Evolutionary conservation across 371 early-diverging fungal species (phyloP).

Genomic region (Amoeboradix gromovi): DNA sequence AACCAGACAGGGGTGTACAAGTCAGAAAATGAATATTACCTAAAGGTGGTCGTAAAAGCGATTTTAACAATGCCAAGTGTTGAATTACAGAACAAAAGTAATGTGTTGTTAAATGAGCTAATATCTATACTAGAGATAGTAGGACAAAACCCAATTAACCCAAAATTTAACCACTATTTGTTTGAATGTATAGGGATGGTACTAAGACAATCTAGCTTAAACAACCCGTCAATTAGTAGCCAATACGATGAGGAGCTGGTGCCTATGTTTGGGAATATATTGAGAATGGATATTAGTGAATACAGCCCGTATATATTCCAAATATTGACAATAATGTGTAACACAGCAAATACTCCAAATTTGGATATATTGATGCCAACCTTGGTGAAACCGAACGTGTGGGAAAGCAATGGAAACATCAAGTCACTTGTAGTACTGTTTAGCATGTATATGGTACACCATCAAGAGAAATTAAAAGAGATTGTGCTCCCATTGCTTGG

Average conservation of each 20-base stretch:
- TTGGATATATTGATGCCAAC: conserved; percentile 40
- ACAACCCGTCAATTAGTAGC: conserved; percentile 24
- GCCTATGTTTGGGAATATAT: conserved; percentile 25
- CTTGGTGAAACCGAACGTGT: conserved; percentile 47
- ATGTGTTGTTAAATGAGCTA: conserved; percentile 34
- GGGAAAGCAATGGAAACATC: conserved; percentile 57
- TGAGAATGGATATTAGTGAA: conserved; percentile 33
- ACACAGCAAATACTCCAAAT: conserved; percentile 30
- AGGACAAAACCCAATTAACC: conserved; percentile 81
- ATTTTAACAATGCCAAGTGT: too few relatives aligned
- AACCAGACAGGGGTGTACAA: neutral
- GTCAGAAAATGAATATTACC: neutral
- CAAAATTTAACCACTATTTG: conserved; percentile 76
- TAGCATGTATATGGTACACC: conserved; percentile 45
- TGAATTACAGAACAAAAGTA: conserved; percentile 1
- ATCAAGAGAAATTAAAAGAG: conserved; percentile 23
- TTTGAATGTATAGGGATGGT: conserved; percentile 55
- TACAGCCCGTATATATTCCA: conserved; percentile 89
- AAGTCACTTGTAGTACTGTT: conserved; percentile 68
- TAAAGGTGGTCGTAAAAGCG: neutral
- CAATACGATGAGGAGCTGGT: conserved; percentile 45
- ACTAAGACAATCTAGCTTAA: conserved; percentile 9
- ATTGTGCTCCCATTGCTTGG: conserved; percentile 59
- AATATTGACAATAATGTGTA: conserved; percentile 51
- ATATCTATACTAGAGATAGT: conserved; percentile 43